These are phyloP conservation scores for Bacterosira constricta DNA, from an alignment of 108 stramenopile species.

Conservation along the genomic window DNA sequence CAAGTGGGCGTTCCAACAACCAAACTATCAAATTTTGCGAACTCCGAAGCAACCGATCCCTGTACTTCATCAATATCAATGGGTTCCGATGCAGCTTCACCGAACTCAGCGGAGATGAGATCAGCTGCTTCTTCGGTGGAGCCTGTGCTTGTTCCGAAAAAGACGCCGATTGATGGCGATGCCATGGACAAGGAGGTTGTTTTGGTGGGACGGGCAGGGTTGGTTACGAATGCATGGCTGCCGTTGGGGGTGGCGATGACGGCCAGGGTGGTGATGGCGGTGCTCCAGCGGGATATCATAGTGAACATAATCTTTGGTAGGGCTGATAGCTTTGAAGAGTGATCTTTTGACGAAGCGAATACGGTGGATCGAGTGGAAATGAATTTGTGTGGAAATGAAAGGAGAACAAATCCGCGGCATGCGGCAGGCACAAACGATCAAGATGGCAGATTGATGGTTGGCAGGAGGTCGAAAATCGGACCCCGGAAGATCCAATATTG, in stretches of 20 bases:
- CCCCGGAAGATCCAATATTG: no score
- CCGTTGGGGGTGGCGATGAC: background rate
- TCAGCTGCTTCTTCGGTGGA: slow-evolving; percentile 74
- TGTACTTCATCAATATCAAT: slow-evolving; percentile 79
- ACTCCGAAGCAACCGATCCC: slow-evolving; percentile 56
- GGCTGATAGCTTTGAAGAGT: no score
- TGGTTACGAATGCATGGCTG: background rate
- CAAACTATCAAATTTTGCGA: slow-evolving; percentile 73
- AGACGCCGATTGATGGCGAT: slow-evolving; percentile 58
- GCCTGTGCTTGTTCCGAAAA: slow-evolving; percentile 83
- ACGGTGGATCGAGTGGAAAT: background rate
- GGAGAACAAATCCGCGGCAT: no score
- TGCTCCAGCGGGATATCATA: background rate
- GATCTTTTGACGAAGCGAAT: no score
- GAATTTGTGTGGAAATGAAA: background rate
- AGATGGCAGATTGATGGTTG: no score
- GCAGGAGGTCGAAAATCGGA: no score
- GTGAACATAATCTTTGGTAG: background rate
- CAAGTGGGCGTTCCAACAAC: slow-evolving; percentile 78
- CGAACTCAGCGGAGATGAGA: slow-evolving; percentile 65
- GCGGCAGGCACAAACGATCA: no score
- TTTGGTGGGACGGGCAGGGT: no score
- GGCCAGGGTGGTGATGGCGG: background rate
- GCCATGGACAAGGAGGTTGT: background rate
- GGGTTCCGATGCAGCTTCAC: slow-evolving; percentile 74